Evolutionary conservation across 176 grass and related monocot genomes (phyloP), one percentile per base, ranked within the genome.

Genomic region (Ensete glaucum): DNA sequence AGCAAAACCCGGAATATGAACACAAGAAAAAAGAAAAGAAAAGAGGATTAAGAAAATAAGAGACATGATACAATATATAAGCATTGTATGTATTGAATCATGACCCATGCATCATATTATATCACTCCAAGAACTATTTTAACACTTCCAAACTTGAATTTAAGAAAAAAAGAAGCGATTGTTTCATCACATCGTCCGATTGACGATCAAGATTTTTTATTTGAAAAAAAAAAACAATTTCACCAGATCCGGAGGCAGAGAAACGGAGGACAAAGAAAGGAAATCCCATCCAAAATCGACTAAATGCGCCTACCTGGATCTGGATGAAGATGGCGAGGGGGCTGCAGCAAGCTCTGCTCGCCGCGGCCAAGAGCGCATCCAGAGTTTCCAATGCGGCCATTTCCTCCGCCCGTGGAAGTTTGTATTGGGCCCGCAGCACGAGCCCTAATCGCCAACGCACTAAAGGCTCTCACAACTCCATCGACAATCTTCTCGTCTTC

Each of bases 271-370:
- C 53, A 27, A 25, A 3, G 64, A 74, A 65, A 10, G 8, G 76
- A 50, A 43, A 52, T 54, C 24, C 29, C 57, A 66, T 17, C 43
- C 12, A 51, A 54, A 26, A 64, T 20, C 76, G 89, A 67, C 16
- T 43, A n/a, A 70, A 34, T 51, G 34, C 48, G 48, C 67, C 43
- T 48, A 99, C 91, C 96, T 99, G 96, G 96, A 99, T 99, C 96
- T 99, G 96, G 80, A 99, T 52, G 75, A 87, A 87, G 17, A 95
- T 72, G 70, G 96, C 91, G 72, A 89, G 7, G 73, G 83, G 64
- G 51, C 82, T 83, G 77, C 88, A 89, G 81, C 89, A 95, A 76
- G 91, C 82, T 79, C 84, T 84, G 85, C 88, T 95, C 21, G 77
- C 81, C 75, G 84, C 76, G 11, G 91, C 86, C 73, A 99, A 86